A percentile compares a stretch with the other conserved stretches of the same genome.
phyloP scores from a whole-genome alignment of 176 grass and related monocot species.

The Chrysopogon serrulatus region DNA sequence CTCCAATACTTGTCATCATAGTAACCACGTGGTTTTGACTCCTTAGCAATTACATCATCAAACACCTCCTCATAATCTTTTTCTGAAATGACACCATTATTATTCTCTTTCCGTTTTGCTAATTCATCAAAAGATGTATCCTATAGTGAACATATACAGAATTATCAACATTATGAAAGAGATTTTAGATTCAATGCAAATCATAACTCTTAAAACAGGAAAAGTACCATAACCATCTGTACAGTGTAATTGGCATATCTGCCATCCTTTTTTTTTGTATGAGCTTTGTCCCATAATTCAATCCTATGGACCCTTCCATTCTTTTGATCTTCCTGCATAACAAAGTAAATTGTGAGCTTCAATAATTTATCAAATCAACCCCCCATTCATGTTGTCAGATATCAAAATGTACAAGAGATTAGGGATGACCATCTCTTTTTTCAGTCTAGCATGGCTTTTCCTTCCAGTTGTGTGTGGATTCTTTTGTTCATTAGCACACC shows the following conservation, averaged over 20 bases:
- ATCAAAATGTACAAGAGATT: no score
- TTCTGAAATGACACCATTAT: neutral
- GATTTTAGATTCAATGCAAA: neutral
- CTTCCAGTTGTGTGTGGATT: no score
- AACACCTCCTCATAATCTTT: neutral
- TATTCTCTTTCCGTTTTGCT: neutral
- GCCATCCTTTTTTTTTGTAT: slow-evolving; percentile 1
- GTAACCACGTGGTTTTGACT: neutral
- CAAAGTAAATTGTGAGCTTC: neutral
- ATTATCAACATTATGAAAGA: neutral
- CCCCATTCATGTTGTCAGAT: no score
- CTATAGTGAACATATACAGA: neutral
- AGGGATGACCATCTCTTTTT: no score
- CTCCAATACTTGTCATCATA: neutral
- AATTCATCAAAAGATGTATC: neutral
- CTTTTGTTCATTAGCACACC: no score
- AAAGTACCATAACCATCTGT: neutral
- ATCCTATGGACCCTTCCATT: neutral
- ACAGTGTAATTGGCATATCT: neutral
- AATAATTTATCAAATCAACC: neutral
- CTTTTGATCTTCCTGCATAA: neutral
- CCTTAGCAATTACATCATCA: neutral
- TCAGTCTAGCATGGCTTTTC: no score
- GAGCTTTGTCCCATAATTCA: neutral
- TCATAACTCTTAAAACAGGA: neutral